Evolutionary conservation across 1,139 yeast genomes (phyloP).

Genomic region (Pichia sp.): DNA sequence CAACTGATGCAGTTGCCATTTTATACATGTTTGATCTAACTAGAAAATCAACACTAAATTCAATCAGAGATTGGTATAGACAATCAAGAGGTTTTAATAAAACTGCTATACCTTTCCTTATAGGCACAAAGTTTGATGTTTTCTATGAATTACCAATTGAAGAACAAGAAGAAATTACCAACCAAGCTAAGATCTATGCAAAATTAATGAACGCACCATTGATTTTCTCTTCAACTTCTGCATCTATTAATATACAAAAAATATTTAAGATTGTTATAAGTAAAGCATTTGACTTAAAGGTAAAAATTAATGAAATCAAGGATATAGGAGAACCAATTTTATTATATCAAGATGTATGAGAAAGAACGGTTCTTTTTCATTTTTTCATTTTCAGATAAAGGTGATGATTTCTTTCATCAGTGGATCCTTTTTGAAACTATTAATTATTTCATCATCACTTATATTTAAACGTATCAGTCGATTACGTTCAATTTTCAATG

Average conservation of each 20-base stretch:
- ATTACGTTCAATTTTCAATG: conserved; percentile 60
- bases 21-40: conserved; percentile 90
- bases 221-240: conserved; percentile 87
- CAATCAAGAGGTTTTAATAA: conserved; percentile 88
- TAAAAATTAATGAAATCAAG: conserved; percentile 77
- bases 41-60: conserved; percentile 75
- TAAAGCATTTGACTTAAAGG: conserved; percentile 82
- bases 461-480: conserved; percentile 57
- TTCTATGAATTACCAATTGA: conserved; percentile 73
- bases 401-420: conserved; percentile 31
- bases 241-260: conserved; percentile 89
- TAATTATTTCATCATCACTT: conserved; percentile 61
- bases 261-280: conserved; percentile 88
- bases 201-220: conserved; percentile 87
- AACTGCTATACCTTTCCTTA: conserved; percentile 85
- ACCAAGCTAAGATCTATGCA: conserved; percentile 82
- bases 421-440: conserved; percentile 52
- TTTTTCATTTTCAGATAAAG: conserved; percentile 1
- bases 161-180: conserved; percentile 82
- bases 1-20: conserved; percentile 90
- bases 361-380: background rate
- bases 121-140: conserved; percentile 91
- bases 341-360: conserved; percentile 42
- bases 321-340: conserved; percentile 86
- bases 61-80: conserved; percentile 91